phyloP scores from a whole-genome alignment of 2,329 filamentous ascomycete species.

The Lasiodiplodia citricola region DNA sequence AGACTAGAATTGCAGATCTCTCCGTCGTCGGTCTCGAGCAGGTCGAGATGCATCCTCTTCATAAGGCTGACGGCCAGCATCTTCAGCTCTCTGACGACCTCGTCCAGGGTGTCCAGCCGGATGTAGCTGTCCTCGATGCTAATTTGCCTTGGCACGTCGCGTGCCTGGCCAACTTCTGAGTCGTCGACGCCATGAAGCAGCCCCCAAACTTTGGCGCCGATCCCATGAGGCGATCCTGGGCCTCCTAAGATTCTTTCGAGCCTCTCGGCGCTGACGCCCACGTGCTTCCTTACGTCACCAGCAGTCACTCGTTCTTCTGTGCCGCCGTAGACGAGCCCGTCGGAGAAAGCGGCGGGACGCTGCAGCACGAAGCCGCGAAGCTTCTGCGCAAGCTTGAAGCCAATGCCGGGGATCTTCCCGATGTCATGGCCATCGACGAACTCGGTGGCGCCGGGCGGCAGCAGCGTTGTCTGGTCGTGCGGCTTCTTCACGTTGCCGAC shows the following conservation, averaged over 20 bases:
- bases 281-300: conserved; percentile 65
- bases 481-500: conserved; percentile 86
- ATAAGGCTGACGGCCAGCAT: conserved; percentile 73
- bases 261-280: conserved; percentile 65
- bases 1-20: conserved; percentile 4
- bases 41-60: conserved; percentile 77
- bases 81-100: conserved; percentile 71
- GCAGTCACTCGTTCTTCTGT: conserved; percentile 43
- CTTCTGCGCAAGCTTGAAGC: conserved; percentile 75
- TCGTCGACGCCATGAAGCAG: conserved; percentile 82
- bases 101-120: conserved; percentile 67
- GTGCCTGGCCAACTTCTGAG: conserved; percentile 72
- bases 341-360: conserved; percentile 49
- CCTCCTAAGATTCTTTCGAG: conserved; percentile 74
- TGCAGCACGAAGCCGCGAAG: conserved; percentile 66
- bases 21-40: conserved; percentile 60
- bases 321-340: conserved; percentile 54
- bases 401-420: conserved; percentile 83
- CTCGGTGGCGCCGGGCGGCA: conserved; percentile 68
- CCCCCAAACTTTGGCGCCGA: conserved; percentile 75
- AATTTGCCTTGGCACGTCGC: conserved; percentile 80
- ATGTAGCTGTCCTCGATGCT: conserved; percentile 94
- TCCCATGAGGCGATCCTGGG: conserved; percentile 71
- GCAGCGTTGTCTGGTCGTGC: conserved; percentile 80
- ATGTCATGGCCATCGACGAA: conserved; percentile 82